phyloP scores from a whole-genome alignment of 2,329 filamentous ascomycete species.

The Ceratocystis albifundus region DNA sequence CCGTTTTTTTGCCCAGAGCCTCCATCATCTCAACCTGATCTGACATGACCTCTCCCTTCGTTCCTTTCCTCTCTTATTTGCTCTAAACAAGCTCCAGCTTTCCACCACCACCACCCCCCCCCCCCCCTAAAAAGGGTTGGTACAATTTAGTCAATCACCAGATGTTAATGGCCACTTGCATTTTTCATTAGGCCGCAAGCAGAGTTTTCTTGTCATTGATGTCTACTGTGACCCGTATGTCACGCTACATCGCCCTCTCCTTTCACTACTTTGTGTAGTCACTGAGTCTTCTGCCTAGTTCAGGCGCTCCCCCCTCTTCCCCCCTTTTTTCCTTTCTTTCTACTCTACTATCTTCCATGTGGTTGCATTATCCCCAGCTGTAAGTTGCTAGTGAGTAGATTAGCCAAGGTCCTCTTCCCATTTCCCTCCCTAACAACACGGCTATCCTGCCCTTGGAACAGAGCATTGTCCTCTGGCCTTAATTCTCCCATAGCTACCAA shows the following conservation, averaged over 20 bases:
- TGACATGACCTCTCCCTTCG: neutral
- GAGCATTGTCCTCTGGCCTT: neutral
- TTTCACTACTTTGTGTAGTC: too few relatives aligned
- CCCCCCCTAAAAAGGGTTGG: neutral
- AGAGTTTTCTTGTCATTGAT: neutral
- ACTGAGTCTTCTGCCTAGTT: too few relatives aligned
- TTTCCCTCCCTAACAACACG: too few relatives aligned
- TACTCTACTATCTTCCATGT: neutral
- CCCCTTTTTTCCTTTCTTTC: neutral
- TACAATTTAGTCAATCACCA: neutral
- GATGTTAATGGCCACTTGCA: neutral
- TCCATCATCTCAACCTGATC: neutral
- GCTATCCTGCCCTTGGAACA: too few relatives aligned
- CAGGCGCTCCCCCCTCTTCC: neutral
- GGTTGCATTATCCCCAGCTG: too few relatives aligned
- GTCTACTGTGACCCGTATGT: neutral
- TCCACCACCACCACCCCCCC: too few relatives aligned
- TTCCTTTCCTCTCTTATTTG: neutral
- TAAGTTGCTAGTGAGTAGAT: too few relatives aligned
- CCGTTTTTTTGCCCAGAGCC: neutral
- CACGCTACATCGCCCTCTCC: too few relatives aligned
- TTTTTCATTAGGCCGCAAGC: conserved; percentile 2
- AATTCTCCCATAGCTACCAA: neutral
- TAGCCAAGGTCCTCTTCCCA: too few relatives aligned
- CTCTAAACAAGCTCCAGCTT: neutral